These are phyloP conservation scores for Monosporozyma siamensis DNA, from an alignment of 805 yeast genomes.

Conservation along the genomic window DNA sequence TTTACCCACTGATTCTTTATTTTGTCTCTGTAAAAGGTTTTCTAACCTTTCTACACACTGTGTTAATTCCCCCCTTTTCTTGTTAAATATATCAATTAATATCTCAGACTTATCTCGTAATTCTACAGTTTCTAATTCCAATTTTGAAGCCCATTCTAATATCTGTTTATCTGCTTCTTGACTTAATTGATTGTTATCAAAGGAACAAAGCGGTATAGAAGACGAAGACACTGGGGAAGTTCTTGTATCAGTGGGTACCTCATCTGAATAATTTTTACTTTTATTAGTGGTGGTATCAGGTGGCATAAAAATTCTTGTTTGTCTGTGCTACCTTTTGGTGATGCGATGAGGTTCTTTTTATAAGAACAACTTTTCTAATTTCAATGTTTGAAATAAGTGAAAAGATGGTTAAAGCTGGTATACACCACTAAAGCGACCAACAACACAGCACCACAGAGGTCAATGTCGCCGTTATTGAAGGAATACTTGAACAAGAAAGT, in stretches of 20 bases:
- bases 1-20: not conserved
- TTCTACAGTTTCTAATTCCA: conserved; percentile 42
- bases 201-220: not conserved
- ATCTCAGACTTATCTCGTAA: conserved; percentile 28
- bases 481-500: conserved; percentile 36
- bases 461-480: conserved; percentile 28
- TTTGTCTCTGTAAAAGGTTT: not conserved
- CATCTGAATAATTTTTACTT: not conserved
- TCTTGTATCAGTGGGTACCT: conserved; percentile 1
- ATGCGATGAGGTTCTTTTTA: too few relatives aligned
- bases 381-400: too few relatives aligned
- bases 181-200: conserved; percentile 6
- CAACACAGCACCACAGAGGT: too few relatives aligned
- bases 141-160: conserved; percentile 40
- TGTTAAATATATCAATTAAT: conserved; percentile 13
- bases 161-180: conserved; percentile 29
- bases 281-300: not conserved
- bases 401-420: too few relatives aligned
- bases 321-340: too few relatives aligned
- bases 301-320: too few relatives aligned
- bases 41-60: not conserved
- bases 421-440: too few relatives aligned
- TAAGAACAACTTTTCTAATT: too few relatives aligned
- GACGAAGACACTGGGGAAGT: not conserved
- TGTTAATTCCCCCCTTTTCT: conserved; percentile 9